Conservation (phyloP, 1,284 basidiomycete genomes). For the Peniophora sp. region DNA sequence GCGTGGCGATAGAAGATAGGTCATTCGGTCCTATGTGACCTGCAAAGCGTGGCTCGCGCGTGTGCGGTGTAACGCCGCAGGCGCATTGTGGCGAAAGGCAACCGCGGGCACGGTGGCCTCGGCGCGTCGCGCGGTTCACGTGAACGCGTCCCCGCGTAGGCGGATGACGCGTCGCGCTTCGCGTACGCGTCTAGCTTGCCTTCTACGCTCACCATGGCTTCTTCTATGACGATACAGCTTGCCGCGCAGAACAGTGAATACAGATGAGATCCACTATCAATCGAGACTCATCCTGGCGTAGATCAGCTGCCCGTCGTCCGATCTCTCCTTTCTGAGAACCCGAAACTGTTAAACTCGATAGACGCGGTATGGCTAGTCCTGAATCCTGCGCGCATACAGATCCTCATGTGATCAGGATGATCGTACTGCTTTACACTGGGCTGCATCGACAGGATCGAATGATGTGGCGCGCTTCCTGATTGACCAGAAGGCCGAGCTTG, state of each 20-base stretch:
- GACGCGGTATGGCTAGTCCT: conserved; percentile 47
- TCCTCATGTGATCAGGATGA: conserved; percentile 51
- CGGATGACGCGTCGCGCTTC: neutral
- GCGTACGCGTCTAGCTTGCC: neutral
- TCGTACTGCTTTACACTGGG: conserved; percentile 88
- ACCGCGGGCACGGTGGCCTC: no score
- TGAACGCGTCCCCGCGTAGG: conserved; percentile 1
- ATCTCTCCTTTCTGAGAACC: conserved; percentile 61
- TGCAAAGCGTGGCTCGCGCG: no score
- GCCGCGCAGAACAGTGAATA: conserved; percentile 6
- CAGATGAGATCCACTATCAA: neutral
- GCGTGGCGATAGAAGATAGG: conserved; percentile 1
- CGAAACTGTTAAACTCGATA: conserved; percentile 55
- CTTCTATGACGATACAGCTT: conserved; percentile 1
- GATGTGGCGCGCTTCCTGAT: conserved; percentile 71
- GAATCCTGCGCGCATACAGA: conserved; percentile 3
- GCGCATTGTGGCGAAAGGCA: no score
- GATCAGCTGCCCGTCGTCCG: conserved; percentile 74
- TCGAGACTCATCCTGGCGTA: conserved; percentile 19
- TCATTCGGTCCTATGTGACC: no score
- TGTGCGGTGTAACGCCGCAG: no score
- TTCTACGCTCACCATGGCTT: neutral
- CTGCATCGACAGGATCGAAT: conserved; percentile 66
- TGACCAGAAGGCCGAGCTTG: conserved; percentile 63
- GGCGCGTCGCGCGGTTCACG: neutral